Percentiles rank a stretch among this genome's conserved stretches.
These are phyloP conservation scores for Botrytis medusae DNA, from an alignment of 2,329 filamentous ascomycete species.

Conservation along the genomic window DNA sequence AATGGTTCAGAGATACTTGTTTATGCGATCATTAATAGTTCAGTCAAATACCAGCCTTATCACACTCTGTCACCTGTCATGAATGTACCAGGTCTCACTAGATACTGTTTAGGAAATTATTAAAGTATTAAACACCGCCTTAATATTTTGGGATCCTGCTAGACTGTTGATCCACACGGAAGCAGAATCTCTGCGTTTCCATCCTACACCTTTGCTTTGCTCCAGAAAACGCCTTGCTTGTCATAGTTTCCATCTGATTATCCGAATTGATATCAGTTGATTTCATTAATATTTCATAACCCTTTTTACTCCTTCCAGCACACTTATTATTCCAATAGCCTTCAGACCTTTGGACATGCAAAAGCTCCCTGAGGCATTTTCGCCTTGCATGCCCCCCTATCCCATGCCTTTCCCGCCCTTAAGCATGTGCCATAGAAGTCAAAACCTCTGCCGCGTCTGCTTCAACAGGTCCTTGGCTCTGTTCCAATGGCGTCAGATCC, in stretches of 20 bases:
- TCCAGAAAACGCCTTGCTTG: slow-evolving; percentile 7
- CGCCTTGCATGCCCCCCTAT: not conserved
- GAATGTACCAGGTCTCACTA: not conserved
- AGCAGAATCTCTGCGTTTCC: not conserved
- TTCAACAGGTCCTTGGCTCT: slow-evolving; percentile 20
- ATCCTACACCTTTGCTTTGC: not conserved
- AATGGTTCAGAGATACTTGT: not conserved
- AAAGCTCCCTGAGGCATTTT: not conserved
- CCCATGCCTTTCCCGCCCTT: slow-evolving; percentile 1
- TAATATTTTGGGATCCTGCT: not conserved
- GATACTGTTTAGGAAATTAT: not conserved
- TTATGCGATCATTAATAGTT: not conserved
- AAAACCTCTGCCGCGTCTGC: slow-evolving; percentile 35
- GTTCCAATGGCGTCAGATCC: slow-evolving; percentile 21
- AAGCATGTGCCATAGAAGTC: slow-evolving; percentile 33
- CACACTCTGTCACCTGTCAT: not conserved
- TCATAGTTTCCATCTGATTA: not conserved
- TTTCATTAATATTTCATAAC: not conserved
- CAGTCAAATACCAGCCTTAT: not conserved
- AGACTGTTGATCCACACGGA: not conserved
- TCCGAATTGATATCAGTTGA: not conserved
- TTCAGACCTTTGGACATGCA: not conserved
- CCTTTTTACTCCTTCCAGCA: not conserved
- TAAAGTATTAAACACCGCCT: not conserved
- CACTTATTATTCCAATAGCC: not conserved